Conservation (phyloP, 108 stramenopile species). For the Nitzschia palea region DNA sequence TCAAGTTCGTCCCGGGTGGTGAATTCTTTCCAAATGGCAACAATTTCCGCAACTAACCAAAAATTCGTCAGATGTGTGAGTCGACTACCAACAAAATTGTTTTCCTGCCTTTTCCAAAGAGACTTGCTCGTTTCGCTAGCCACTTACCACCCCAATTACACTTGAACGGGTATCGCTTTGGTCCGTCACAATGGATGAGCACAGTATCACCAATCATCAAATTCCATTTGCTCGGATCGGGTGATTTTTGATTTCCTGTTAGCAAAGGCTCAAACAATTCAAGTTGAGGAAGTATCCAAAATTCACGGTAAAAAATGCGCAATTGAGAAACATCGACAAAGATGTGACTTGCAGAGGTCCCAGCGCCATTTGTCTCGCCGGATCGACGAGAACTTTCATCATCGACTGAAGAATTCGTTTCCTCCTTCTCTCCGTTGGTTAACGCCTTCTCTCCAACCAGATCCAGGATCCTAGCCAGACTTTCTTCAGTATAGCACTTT, state of each 20-base stretch:
- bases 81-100: not conserved
- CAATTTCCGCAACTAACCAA: constrained; percentile 34
- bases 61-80: not conserved
- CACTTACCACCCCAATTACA: constrained; percentile 42
- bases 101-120: not conserved
- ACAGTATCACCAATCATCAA: constrained; percentile 62
- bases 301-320: constrained; percentile 52
- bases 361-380: not conserved
- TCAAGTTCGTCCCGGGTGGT: constrained; percentile 8
- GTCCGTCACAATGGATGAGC: constrained; percentile 36
- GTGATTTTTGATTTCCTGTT: not conserved
- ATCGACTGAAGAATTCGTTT: not conserved
- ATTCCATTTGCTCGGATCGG: not conserved
- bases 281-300: constrained; percentile 34
- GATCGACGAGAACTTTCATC: not conserved
- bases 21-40: constrained; percentile 38
- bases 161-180: constrained; percentile 30
- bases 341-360: constrained; percentile 48
- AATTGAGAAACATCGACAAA: constrained; percentile 55
- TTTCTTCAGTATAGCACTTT: not conserved
- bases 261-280: not conserved
- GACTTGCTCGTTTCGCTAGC: too few species aligned
- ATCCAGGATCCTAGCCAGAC: not conserved
- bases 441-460: not conserved
- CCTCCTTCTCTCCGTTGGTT: not conserved